Evolutionary conservation across 441 rosid genomes (phyloP).

Genomic region (Erodium chrysanthum): DNA sequence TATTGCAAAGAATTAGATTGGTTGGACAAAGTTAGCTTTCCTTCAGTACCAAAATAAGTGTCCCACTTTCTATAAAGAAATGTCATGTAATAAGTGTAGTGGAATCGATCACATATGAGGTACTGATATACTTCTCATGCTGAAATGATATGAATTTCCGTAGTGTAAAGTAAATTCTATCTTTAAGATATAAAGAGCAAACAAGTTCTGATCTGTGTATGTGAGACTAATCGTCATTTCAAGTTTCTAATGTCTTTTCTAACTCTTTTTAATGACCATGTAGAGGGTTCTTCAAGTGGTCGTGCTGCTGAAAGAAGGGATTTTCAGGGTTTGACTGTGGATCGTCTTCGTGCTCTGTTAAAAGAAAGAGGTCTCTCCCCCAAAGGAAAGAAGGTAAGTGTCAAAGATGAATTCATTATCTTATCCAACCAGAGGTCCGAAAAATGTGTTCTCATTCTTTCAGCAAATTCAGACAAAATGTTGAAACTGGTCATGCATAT

Average conservation of each 20-base stretch:
- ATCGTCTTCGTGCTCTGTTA: slow-evolving; percentile 77
- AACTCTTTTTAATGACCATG: background rate
- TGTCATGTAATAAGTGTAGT: too few relatives aligned
- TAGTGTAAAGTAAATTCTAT: background rate
- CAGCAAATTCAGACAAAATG: background rate
- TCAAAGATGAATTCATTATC: background rate
- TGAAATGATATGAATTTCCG: background rate
- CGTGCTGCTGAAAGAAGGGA: slow-evolving; percentile 43
- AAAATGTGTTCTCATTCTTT: background rate
- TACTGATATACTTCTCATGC: background rate
- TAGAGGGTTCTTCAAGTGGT: slow-evolving; percentile 63
- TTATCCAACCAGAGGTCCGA: background rate
- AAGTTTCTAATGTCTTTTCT: slow-evolving; percentile 4
- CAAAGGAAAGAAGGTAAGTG: slow-evolving; percentile 77
- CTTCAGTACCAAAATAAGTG: too few relatives aligned
- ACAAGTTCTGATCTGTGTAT: background rate
- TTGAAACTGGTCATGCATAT: background rate
- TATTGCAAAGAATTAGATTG: background rate
- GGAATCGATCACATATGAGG: background rate
- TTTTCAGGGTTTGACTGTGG: slow-evolving; percentile 65
- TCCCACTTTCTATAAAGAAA: too few relatives aligned
- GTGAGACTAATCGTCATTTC: background rate
- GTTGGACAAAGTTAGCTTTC: background rate
- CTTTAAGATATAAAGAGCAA: background rate
- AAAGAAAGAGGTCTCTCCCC: slow-evolving; percentile 69